phyloP scores from a whole-genome alignment of 176 grass and related monocot species.

The Eleusine coracana region DNA sequence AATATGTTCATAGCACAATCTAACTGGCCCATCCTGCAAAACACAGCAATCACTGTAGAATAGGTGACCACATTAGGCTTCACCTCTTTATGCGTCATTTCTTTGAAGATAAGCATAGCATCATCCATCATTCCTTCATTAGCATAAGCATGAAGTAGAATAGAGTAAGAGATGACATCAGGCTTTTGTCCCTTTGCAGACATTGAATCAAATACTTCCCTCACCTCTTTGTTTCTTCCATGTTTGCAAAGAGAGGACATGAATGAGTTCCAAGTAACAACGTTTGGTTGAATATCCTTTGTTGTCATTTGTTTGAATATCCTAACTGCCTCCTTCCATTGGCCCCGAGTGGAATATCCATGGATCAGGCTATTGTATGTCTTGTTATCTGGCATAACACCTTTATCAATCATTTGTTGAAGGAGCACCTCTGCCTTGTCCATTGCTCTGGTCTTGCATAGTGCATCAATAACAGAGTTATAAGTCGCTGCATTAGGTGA shows the following conservation, averaged over 20 bases:
- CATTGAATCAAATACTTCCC: conserved; percentile 17
- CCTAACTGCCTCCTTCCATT: conserved; percentile 11
- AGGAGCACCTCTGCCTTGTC: background rate
- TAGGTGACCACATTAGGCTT: background rate
- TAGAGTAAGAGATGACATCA: background rate
- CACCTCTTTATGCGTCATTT: conserved; percentile 12
- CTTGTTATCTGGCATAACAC: background rate
- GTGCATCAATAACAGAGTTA: background rate
- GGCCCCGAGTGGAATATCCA: background rate
- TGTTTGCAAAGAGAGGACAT: conserved; percentile 29
- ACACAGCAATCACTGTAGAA: background rate
- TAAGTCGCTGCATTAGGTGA: background rate
- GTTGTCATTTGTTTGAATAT: conserved; percentile 45
- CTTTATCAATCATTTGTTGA: background rate
- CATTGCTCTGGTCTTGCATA: background rate
- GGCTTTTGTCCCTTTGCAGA: background rate
- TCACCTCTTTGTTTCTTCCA: conserved; percentile 22
- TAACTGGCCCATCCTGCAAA: conserved; percentile 14
- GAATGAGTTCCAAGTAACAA: background rate
- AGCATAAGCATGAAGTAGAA: conserved; percentile 20
- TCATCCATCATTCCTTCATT: background rate
- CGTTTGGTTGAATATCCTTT: background rate
- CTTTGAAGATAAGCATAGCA: conserved; percentile 5
- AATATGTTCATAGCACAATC: conserved; percentile 21
- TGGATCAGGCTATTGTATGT: conserved; percentile 5